A percentile compares a stretch with the other conserved stretches of the same genome.
Evolutionary conservation across 306 rosid species (phyloP).

Genomic region (Lathyrus sativus): DNA sequence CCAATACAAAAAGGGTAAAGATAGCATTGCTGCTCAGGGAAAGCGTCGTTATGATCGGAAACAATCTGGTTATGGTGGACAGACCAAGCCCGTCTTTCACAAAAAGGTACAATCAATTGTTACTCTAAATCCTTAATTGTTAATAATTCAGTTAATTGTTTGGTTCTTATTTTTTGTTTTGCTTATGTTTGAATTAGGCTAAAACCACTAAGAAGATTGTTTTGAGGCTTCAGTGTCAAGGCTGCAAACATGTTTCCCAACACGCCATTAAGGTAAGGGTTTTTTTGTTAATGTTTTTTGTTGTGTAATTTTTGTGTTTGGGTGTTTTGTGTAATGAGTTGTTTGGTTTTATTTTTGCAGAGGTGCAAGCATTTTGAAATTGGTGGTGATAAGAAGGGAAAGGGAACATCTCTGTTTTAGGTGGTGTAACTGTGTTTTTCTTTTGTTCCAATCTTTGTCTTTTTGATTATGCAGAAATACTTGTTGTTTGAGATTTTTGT

Average conservation of each 20-base stretch:
- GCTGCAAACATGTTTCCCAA: slow-evolving; percentile 58
- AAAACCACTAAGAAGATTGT: slow-evolving; percentile 58
- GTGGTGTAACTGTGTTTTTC: background rate
- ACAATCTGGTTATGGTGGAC: slow-evolving; percentile 61
- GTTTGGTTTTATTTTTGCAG: slow-evolving; percentile 22
- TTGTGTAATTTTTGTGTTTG: background rate
- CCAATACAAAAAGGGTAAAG: slow-evolving; percentile 57
- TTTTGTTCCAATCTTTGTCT: too few species aligned
- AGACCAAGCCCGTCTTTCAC: slow-evolving; percentile 57
- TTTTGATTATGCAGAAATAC: too few species aligned
- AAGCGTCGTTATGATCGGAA: slow-evolving; percentile 58
- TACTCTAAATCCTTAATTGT: background rate
- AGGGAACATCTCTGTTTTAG: slow-evolving; percentile 57
- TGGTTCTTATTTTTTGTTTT: background rate
- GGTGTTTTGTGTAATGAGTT: background rate
- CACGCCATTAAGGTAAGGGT: slow-evolving; percentile 45
- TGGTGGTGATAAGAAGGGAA: slow-evolving; percentile 60
- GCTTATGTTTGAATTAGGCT: slow-evolving; percentile 33
- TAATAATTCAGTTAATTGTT: background rate
- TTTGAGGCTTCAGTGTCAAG: slow-evolving; percentile 56
- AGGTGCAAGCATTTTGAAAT: slow-evolving; percentile 59
- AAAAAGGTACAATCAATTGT: slow-evolving; percentile 38
- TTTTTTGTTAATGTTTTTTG: background rate
- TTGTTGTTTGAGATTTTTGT: too few species aligned
- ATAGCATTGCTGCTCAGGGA: slow-evolving; percentile 56